Evolutionary conservation across 129 eudicot genomes (phyloP), one percentile per base, ranked within the genome.

Genomic region (Sambucus nigra): DNA sequence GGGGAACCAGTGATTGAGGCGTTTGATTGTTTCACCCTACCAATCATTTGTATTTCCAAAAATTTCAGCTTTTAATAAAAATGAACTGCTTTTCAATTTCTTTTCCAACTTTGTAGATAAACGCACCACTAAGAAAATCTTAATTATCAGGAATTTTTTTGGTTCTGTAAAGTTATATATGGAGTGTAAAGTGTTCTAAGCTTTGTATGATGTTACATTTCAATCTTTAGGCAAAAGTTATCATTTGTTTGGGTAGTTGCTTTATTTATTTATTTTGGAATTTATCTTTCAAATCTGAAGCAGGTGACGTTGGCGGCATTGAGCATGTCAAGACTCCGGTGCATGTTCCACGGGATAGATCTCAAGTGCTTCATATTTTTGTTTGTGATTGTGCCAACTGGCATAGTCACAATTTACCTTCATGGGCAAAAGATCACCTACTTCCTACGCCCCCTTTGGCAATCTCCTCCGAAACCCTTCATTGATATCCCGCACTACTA

Each of bases 391-490:
- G 38, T 78, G 22, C 87, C 95, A 13, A 5, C 66, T 2, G 60
- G 42, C 25, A 33, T 78, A 32, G 51, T 75, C 29, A 76, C 72
- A n/a, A 64, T 77, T n/a, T 78, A 78, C 46, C 9, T 78, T 52
- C 91, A 81, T 39, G 87, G 89, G 19, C 91, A 77, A 24, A 86
- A 81, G 59, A 53, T 86, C 11, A 69, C 77, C 60, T 80, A 76
- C 66, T 84, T 84, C 55, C 53, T 84, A 21, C 66, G 86, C 17
- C 94, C 94, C 1, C 46, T 84, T 40, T 80, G 94, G 94, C 79
- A 84, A 57, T 73, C 84, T 24, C 94, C 94, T 58, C 94, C 94
- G 0, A 80, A 71, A 68, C 76, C 94, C 17, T 80, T 84, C 51
- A 55, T 66, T 55, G 56, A 64, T 29, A 18, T 84, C 13, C 74